These are phyloP conservation scores for Fusarium stilboides DNA, from an alignment of 2,329 filamentous ascomycete genomes.

Conservation along the genomic window DNA sequence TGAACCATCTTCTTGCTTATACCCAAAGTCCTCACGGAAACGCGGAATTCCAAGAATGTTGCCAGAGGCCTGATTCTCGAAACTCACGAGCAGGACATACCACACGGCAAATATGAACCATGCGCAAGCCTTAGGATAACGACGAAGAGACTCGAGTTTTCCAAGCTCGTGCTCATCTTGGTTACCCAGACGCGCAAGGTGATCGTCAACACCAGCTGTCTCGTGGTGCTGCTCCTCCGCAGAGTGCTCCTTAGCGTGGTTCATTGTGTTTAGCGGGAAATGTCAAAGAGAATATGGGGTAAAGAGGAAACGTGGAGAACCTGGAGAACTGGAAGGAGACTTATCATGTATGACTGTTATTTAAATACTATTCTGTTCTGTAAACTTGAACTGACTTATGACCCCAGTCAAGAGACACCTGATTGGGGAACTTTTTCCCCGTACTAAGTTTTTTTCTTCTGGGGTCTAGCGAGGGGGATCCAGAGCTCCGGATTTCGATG, in stretches of 20 bases:
- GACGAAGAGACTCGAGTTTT: conserved; percentile 45
- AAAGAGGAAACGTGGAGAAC: not conserved
- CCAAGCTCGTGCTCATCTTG: conserved; percentile 49
- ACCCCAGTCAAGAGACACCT: too few species aligned
- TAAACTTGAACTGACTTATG: too few species aligned
- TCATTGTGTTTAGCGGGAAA: not conserved
- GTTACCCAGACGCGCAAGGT: conserved; percentile 45
- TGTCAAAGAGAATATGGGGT: not conserved
- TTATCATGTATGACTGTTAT: not conserved
- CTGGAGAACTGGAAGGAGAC: not conserved
- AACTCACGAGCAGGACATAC: conserved; percentile 57
- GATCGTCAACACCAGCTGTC: not conserved
- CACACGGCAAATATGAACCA: conserved; percentile 60
- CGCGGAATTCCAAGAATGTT: conserved; percentile 61
- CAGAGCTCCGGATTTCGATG: not conserved
- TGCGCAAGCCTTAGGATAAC: conserved; percentile 45
- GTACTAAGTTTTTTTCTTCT: not conserved
- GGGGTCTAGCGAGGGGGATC: not conserved
- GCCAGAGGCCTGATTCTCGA: conserved; percentile 60
- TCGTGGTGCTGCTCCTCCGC: not conserved
- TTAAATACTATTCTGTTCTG: too few species aligned
- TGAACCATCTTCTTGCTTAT: conserved; percentile 50
- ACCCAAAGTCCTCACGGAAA: conserved; percentile 63
- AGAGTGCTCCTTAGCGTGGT: not conserved
- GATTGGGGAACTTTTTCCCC: too few species aligned